Base-by-base conservation (phyloP, 768 basidiomycete species). In the Lactarius hengduanensis region DNA sequence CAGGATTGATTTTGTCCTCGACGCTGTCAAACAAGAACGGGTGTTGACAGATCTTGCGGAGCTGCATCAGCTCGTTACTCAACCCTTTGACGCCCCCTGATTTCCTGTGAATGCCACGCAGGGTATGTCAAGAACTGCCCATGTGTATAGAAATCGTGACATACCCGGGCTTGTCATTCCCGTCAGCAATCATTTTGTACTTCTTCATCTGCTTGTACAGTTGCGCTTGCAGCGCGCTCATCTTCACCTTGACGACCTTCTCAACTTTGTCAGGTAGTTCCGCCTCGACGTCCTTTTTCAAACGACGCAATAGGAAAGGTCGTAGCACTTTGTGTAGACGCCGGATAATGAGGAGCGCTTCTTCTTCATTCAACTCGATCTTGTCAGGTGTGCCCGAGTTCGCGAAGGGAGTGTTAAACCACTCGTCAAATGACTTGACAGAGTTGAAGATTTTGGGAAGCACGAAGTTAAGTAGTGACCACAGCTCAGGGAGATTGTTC, bases 341-440 rank as follows among this genome's bases (percentile, higher is more conserved):
- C 63, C 96, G 89, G 74, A 99, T 97, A 74, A 99, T 94, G 64
- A 98, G 89, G 43, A 98, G 82, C 3, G 94, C 92, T 81, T 99
- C 97, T 91, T 98, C 97, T 90, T 99, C 97, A 79, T 96, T 97
- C 80, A 98, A 77, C 81, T 97, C 95, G 74, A 98, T 96, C 85
- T 96, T 97, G 79, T 99, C 97, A 10, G 91, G 90, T 0, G 92
- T 92, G 36, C 96, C 96, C n/a, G 95, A 94, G 77, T 94, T 98
- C 66, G 97, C 96, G 71, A 99, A 99, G 0, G 97, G 97, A 1
- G 96, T 97, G 80, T 98, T 98, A 84, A 98, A 99, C 97, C 97
- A 99, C 74, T 98, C 97, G 73, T 98, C 97, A 76, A 99, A 98
- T 26, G 95, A 96, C 76, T 98, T 96, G 67, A 97, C 95, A 0